These are phyloP conservation scores for Zymoseptoria passerinii DNA, from an alignment of 2,329 filamentous ascomycete genomes.

Conservation along the genomic window DNA sequence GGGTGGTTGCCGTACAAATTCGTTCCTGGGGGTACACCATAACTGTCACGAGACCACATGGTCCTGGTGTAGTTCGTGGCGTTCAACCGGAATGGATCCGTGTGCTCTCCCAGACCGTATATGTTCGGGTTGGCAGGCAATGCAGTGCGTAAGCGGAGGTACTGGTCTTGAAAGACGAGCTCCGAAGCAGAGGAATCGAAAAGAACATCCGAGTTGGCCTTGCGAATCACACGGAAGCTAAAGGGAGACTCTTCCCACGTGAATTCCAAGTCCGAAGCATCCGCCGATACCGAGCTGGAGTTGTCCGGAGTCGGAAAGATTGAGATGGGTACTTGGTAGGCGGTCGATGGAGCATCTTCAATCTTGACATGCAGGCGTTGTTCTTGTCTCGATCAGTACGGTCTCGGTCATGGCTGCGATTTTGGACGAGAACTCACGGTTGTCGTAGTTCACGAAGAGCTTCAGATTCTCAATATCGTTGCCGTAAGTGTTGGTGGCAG, in stretches of 20 bases:
- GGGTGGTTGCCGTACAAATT: constrained; percentile 69
- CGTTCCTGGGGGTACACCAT: constrained; percentile 48
- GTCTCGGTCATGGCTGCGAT: constrained; percentile 12
- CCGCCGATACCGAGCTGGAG: constrained; percentile 15
- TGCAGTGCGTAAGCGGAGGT: constrained; percentile 60
- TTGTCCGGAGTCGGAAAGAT: constrained; percentile 54
- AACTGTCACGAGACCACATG: constrained; percentile 61
- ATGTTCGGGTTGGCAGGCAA: constrained; percentile 61
- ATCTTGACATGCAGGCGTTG: constrained; percentile 57
- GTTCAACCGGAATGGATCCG: constrained; percentile 49
- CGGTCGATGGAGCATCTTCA: constrained; percentile 56
- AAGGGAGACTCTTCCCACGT: constrained; percentile 22
- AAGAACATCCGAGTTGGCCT: constrained; percentile 20
- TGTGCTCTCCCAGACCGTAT: constrained; percentile 72
- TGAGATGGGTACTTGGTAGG: constrained; percentile 65
- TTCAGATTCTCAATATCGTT: constrained; percentile 23
- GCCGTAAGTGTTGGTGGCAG: constrained; percentile 25
- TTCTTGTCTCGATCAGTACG: constrained; percentile 1
- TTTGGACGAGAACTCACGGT: constrained; percentile 8
- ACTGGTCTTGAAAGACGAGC: constrained; percentile 28
- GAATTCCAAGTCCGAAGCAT: constrained; percentile 20
- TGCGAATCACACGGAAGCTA: constrained; percentile 24
- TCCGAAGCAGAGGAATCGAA: constrained; percentile 26
- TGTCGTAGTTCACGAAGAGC: constrained; percentile 25
- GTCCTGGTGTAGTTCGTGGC: constrained; percentile 62